Evolutionary conservation across 495 filamentous ascomycete genomes (phyloP).

Genomic region (Annulohypoxylon nitens): DNA sequence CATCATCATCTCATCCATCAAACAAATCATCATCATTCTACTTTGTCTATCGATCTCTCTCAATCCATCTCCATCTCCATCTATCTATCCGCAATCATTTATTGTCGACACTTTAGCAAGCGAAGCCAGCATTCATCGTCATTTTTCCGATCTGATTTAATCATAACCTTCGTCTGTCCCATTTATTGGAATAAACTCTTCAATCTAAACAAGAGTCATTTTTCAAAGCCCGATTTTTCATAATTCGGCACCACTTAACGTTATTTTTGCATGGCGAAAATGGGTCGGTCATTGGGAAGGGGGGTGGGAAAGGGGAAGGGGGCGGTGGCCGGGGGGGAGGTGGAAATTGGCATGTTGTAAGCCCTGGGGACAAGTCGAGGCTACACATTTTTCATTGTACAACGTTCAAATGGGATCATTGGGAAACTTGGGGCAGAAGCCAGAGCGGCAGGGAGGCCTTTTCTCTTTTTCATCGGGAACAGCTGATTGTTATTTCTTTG

Average conservation of each 20-base stretch:
- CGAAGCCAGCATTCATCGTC: slow-evolving; percentile 57
- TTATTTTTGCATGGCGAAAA: slow-evolving; percentile 51
- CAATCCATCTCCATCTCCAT: slow-evolving; percentile 7
- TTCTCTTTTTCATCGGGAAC: slow-evolving; percentile 31
- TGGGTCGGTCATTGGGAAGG: slow-evolving; percentile 45
- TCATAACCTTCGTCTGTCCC: slow-evolving; percentile 39
- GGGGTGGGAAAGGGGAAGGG: slow-evolving; percentile 9
- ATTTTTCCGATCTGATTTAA: slow-evolving; percentile 46
- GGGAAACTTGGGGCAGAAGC: slow-evolving; percentile 35
- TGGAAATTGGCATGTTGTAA: slow-evolving; percentile 37
- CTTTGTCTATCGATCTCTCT: slow-evolving; percentile 39
- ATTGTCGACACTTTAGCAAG: slow-evolving; percentile 52
- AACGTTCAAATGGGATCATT: slow-evolving; percentile 49
- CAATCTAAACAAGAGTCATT: slow-evolving; percentile 22
- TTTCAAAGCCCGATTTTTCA: slow-evolving; percentile 27
- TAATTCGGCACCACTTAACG: slow-evolving; percentile 35
- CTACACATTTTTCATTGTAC: slow-evolving; percentile 50
- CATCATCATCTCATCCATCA: slow-evolving; percentile 29
- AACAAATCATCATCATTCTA: slow-evolving; percentile 43
- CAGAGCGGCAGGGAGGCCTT: slow-evolving; percentile 30
- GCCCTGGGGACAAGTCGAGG: slow-evolving; percentile 32
- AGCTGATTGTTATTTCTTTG: slow-evolving; percentile 26
- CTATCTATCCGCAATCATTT: slow-evolving; percentile 45
- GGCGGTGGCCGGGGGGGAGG: slow-evolving; percentile 6
- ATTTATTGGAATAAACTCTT: slow-evolving; percentile 30